These are phyloP conservation scores for Stemphylium beticola DNA, from an alignment of 2,329 filamentous ascomycete genomes.

Conservation along the genomic window DNA sequence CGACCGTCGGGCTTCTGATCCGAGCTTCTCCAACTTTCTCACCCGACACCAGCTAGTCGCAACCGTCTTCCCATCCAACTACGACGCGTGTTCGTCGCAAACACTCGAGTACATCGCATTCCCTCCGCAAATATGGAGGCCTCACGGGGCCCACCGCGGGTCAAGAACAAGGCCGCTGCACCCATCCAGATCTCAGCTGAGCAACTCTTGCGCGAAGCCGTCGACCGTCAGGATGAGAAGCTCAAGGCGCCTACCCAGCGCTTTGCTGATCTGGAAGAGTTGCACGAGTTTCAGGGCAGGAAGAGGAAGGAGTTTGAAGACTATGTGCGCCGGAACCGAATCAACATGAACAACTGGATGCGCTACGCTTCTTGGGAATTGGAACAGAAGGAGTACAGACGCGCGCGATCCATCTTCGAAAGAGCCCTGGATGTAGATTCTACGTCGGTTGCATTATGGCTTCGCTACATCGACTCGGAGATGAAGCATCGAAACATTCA, in stretches of 20 bases:
- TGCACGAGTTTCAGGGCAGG: constrained; percentile 95
- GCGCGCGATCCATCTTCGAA: constrained; percentile 92
- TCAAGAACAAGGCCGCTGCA: constrained; percentile 98
- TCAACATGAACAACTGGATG: constrained; percentile 99
- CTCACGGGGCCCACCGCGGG: constrained; percentile 84
- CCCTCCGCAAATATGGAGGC: constrained; percentile 74
- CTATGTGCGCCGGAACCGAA: constrained; percentile 91
- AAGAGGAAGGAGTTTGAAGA: constrained; percentile 98
- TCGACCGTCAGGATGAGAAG: constrained; percentile 89
- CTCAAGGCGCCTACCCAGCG: constrained; percentile 91
- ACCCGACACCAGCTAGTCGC: constrained; percentile 10
- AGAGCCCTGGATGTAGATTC: constrained; percentile 90
- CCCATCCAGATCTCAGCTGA: constrained; percentile 87
- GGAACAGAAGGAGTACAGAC: constrained; percentile 95
- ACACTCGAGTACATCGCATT: neutral
- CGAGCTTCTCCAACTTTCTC: constrained; percentile 13
- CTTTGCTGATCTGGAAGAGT: constrained; percentile 94
- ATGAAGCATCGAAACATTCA: constrained; percentile 84
- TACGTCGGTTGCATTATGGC: constrained; percentile 86
- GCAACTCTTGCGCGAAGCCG: constrained; percentile 94
- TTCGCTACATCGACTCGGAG: constrained; percentile 92
- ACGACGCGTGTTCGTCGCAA: constrained; percentile 3
- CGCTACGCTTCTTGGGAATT: constrained; percentile 97
- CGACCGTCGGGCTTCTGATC: constrained; percentile 7
- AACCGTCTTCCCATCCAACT: neutral